Evolutionary conservation across 169 alveolate genomes (phyloP).

Genomic region (Eimeria maxima): DNA sequence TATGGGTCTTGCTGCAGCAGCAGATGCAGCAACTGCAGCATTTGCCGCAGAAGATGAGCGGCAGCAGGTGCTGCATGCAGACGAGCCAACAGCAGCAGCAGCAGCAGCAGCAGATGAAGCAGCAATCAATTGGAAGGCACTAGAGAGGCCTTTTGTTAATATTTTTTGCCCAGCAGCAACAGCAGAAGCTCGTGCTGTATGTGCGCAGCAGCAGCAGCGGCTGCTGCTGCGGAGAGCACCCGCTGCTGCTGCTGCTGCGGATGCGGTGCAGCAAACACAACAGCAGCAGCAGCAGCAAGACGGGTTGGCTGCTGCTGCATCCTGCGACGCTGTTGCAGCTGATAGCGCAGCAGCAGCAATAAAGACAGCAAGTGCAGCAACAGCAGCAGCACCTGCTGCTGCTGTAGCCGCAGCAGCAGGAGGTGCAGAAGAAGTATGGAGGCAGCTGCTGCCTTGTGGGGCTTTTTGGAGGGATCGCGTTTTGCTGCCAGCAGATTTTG

Average conservation of each 20-base stretch:
- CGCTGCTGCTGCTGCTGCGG: constrained; percentile 34
- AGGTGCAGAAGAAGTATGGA: neutral
- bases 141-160: constrained; percentile 1
- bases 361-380: neutral
- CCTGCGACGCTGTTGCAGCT: neutral
- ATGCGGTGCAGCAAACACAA: neutral
- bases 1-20: constrained; percentile 30
- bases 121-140: neutral
- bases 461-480: constrained; percentile 38
- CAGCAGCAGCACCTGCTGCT: neutral
- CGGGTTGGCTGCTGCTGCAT: neutral
- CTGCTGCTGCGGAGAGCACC: constrained; percentile 47
- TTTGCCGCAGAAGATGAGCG: neutral
- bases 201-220: constrained; percentile 17
- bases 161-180: neutral
- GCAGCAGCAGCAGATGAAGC: constrained; percentile 11
- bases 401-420: neutral
- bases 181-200: neutral
- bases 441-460: constrained; percentile 34
- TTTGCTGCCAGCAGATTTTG: constrained; percentile 32
- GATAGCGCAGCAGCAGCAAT: neutral
- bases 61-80: neutral
- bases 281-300: constrained; percentile 39
- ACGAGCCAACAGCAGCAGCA: constrained; percentile 16
- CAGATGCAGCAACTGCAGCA: neutral